Percentiles rank a stretch among this genome's conserved stretches.
These are phyloP conservation scores for Rhytidiadelphus loreus DNA, from an alignment of 225 moss, liverwort and hornwort genomes.

Conservation along the genomic window DNA sequence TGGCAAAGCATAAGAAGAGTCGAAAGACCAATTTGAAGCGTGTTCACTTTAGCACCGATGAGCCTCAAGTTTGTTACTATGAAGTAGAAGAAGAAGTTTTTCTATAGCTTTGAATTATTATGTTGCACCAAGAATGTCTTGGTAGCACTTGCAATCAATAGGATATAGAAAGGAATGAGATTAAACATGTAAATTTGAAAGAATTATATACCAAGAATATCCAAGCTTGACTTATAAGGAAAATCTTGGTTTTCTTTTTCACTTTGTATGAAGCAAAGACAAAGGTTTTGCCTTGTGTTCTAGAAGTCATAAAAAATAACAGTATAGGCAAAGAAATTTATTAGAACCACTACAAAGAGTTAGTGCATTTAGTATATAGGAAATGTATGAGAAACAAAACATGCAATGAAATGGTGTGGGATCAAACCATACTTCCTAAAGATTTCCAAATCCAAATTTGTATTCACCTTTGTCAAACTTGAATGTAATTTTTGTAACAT, in stretches of 20 bases:
- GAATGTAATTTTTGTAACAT: not conserved
- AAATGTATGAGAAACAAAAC: not conserved
- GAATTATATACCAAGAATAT: not conserved
- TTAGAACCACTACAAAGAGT: not conserved
- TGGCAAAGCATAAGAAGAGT: not conserved
- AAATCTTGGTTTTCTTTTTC: not conserved
- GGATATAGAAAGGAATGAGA: not conserved
- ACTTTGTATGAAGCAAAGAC: not conserved
- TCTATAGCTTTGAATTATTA: no score
- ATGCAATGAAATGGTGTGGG: not conserved
- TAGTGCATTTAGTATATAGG: not conserved
- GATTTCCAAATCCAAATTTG: not conserved
- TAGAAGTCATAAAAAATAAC: not conserved
- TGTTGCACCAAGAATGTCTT: not conserved
- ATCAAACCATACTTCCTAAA: not conserved
- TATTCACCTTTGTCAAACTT: not conserved
- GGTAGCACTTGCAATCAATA: not conserved
- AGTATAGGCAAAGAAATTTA: not conserved
- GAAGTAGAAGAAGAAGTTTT: no score
- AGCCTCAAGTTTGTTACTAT: not conserved
- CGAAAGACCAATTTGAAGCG: accelerated
- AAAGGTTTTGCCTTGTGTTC: not conserved
- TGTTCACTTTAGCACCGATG: not conserved
- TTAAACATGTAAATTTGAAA: not conserved
- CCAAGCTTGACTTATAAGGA: not conserved